Percentiles rank a stretch among this genome's conserved stretches.
Conservation (phyloP, 805 yeast species). For the Kodamaea neixiangensis region DNA sequence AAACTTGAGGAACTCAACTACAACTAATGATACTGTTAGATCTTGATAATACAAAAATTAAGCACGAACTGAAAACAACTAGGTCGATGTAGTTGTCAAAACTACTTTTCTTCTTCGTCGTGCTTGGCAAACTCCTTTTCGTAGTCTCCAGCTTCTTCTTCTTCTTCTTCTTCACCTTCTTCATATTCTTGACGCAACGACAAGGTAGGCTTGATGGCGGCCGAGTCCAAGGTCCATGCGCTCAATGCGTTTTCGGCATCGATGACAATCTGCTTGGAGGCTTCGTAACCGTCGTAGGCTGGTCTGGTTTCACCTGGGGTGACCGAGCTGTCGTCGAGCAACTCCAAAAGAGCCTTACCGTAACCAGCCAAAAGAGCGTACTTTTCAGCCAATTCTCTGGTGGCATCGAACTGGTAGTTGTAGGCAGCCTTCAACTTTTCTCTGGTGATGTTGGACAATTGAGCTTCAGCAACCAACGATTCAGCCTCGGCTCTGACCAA, state of each 20-base stretch:
- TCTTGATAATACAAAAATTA: not conserved
- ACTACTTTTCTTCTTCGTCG: constrained; percentile 22
- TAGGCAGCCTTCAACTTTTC: constrained; percentile 83
- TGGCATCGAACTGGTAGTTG: constrained; percentile 81
- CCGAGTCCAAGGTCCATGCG: constrained; percentile 81
- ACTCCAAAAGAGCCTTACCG: constrained; percentile 83
- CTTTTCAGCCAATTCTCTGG: constrained; percentile 84
- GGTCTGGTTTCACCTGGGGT: constrained; percentile 94
- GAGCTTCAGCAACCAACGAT: constrained; percentile 89
- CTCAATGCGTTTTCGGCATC: constrained; percentile 84
- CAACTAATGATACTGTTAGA: not conserved
- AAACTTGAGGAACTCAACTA: not conserved
- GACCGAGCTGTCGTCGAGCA: constrained; percentile 81
- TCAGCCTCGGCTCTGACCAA: constrained; percentile 91
- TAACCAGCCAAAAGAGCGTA: constrained; percentile 84
- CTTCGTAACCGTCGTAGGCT: constrained; percentile 85
- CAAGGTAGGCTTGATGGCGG: constrained; percentile 80
- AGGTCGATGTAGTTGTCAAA: not conserved
- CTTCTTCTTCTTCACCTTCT: constrained; percentile 43
- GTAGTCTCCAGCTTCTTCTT: constrained; percentile 33
- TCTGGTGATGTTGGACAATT: constrained; percentile 83
- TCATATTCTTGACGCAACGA: constrained; percentile 64
- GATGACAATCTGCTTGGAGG: constrained; percentile 82
- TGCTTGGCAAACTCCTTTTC: constrained; percentile 57
- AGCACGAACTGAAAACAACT: not conserved